Evolutionary conservation across 495 filamentous ascomycete species (phyloP), one percentile per base, ranked within the genome.

Genomic region (Daldinia concentrica): DNA sequence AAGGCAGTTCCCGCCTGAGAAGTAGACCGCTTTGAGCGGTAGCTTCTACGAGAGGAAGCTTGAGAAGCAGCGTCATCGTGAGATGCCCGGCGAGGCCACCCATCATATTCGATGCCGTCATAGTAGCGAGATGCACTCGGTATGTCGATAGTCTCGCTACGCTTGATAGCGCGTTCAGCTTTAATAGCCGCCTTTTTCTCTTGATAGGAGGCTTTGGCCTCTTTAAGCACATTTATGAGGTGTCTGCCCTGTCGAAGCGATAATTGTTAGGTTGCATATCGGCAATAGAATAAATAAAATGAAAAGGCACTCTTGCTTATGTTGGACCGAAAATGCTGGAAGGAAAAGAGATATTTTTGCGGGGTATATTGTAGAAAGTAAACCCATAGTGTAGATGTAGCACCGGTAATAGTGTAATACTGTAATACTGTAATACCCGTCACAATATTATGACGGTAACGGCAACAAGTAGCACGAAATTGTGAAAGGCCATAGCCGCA

Each of bases 151-250:
- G 83, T 85, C 62, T 82, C 76, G 50, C 78, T 76, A 15, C 83
- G 78, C 58, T 74, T 76, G 64, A 83, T 73, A 1, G 78, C 71
- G 55, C 90, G 89, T 69, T 89, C 85, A 12, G 91, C 88, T 75
- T 88, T 86, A 69, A 94, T 84, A 69, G 92, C 88, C 9, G 92
- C 89, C 76, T 95, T 95, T 74, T 90, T 88, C 74, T 96, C 92
- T 50, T 88, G 86, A 77, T 97, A 97, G 51, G 93, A 91, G 30
- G 89, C 88, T 76, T 91, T 93, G 64, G 94, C 94, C 64, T 97
- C 92, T 78, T 90, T 94, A 84, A 95, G 93, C 69, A 97, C 90
- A 70, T 87, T 88, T 73, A 96, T 86, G 30, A 97, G 82, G 67
- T 96, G 92, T 82, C 94, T 97, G 79, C 91, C 93, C 93, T 97